phyloP scores from a whole-genome alignment of 2,329 filamentous ascomycete genomes.

The Xylariaceae sp. region DNA sequence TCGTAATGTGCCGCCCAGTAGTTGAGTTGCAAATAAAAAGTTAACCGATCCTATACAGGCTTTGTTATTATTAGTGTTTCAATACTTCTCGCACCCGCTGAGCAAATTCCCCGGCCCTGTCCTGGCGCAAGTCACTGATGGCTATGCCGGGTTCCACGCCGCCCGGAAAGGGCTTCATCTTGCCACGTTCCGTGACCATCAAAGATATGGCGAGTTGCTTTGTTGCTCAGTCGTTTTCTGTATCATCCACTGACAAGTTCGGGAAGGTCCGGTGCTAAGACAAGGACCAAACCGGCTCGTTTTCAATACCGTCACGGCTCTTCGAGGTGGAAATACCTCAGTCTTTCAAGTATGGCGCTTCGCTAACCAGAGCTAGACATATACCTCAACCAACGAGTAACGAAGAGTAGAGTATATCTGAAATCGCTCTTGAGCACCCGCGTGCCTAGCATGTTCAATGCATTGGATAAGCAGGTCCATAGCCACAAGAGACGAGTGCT shows the following conservation, averaged over 20 bases:
- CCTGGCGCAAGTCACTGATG: slow-evolving; percentile 10
- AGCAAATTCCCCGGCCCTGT: slow-evolving; percentile 11
- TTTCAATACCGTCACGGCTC: slow-evolving; percentile 13
- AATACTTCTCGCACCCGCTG: slow-evolving; percentile 6
- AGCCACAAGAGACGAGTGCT: slow-evolving; percentile 14
- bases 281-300: slow-evolving; percentile 12
- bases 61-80: slow-evolving; percentile 1
- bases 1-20: neutral
- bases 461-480: slow-evolving; percentile 12
- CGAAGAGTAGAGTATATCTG: slow-evolving; percentile 6
- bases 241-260: neutral
- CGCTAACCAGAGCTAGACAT: slow-evolving; percentile 9
- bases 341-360: neutral
- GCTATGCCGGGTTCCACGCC: slow-evolving; percentile 10
- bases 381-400: slow-evolving; percentile 7
- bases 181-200: slow-evolving; percentile 7
- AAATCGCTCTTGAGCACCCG: neutral
- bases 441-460: slow-evolving; percentile 10
- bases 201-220: slow-evolving; percentile 8
- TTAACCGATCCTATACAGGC: neutral
- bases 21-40: too few relatives aligned
- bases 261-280: slow-evolving; percentile 8
- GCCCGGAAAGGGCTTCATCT: slow-evolving; percentile 3
- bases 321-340: slow-evolving; percentile 4
- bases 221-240: neutral